Evolutionary conservation across 2,329 filamentous ascomycete genomes (phyloP).

Genomic region (Fusarium clavum): DNA sequence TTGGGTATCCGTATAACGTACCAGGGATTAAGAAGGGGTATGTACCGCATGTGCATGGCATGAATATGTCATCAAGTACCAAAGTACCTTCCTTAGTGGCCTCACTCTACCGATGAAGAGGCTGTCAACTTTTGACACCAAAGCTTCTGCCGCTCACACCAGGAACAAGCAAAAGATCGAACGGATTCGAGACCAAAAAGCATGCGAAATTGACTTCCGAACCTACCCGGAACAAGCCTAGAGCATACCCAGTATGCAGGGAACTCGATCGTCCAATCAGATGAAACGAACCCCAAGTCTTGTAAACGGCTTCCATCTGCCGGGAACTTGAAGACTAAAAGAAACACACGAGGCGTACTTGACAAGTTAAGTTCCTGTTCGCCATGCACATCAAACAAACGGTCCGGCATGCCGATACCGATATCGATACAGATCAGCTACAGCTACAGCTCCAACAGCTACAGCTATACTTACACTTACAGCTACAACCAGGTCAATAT

Average conservation of each 20-base stretch:
- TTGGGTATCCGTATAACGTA: background rate
- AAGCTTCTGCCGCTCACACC: conserved; percentile 19
- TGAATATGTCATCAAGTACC: background rate
- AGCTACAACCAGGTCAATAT: background rate
- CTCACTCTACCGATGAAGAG: background rate
- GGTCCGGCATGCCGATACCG: conserved; percentile 44
- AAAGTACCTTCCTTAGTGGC: background rate
- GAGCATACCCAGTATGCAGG: conserved; percentile 35
- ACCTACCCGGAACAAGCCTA: conserved; percentile 36
- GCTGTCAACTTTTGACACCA: conserved; percentile 32
- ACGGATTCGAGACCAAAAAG: conserved; percentile 22
- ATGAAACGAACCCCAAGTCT: conserved; percentile 9
- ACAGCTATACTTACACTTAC: background rate
- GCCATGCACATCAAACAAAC: conserved; percentile 42
- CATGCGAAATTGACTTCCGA: conserved; percentile 26
- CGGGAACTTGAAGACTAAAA: conserved; percentile 29
- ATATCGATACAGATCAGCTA: conserved; percentile 5
- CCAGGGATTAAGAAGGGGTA: background rate
- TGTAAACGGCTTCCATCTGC: conserved; percentile 34
- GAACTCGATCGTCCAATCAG: conserved; percentile 45
- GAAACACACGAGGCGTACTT: conserved; percentile 34
- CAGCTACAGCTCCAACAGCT: background rate
- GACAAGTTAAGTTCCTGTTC: conserved; percentile 42
- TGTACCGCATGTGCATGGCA: background rate
- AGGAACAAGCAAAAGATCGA: conserved; percentile 19